A percentile compares a stretch with the other conserved stretches of the same genome.
Evolutionary conservation across 2,329 filamentous ascomycete species (phyloP).

Genomic region (Hypomyces rosellus): DNA sequence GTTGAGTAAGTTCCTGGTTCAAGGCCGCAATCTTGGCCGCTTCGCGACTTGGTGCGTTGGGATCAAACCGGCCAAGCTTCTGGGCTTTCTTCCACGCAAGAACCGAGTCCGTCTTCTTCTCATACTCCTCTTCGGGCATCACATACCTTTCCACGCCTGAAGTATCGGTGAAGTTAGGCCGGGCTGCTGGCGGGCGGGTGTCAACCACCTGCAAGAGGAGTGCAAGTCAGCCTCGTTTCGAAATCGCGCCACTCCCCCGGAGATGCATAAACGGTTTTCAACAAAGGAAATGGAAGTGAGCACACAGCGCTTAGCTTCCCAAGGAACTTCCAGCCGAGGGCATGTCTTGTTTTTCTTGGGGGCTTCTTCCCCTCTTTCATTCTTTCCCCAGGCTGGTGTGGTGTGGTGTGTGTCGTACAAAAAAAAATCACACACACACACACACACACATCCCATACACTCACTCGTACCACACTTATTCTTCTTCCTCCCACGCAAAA

Average conservation of each 20-base stretch:
- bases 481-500: background rate
- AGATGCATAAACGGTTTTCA: constrained; percentile 6
- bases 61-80: constrained; percentile 94
- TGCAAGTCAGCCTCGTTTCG: constrained; percentile 23
- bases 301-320: constrained; percentile 7
- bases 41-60: constrained; percentile 67
- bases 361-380: too few species aligned
- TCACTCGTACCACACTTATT: too few species aligned
- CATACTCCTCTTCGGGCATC: constrained; percentile 81
- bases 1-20: constrained; percentile 61
- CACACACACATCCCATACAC: background rate
- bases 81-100: constrained; percentile 93
- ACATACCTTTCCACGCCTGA: constrained; percentile 82
- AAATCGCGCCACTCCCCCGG: constrained; percentile 4
- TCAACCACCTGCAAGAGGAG: constrained; percentile 60
- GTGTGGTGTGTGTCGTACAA: background rate
- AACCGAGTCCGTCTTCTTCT: constrained; percentile 78
- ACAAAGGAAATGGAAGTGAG: constrained; percentile 1
- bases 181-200: constrained; percentile 66
- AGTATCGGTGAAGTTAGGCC: constrained; percentile 75
- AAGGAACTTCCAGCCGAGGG: constrained; percentile 1
- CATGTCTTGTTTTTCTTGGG: constrained; percentile 1
- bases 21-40: constrained; percentile 64
- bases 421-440: background rate
- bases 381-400: background rate